Evolutionary conservation across 2,329 filamentous ascomycete species (phyloP).

Genomic region (Alternaria sp.): DNA sequence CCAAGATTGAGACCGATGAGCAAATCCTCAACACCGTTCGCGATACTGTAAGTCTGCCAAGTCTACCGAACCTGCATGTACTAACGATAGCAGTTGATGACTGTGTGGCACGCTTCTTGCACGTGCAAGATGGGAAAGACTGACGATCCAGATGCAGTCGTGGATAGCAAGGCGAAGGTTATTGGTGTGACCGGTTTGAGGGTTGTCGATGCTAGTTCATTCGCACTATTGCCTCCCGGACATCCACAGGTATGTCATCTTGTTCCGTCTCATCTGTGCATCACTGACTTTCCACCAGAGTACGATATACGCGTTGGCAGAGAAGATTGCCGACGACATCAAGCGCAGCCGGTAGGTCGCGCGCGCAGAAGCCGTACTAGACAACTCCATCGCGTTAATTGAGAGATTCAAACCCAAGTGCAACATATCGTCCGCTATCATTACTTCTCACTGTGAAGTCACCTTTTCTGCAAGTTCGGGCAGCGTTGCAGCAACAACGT

Average conservation of each 20-base stretch:
- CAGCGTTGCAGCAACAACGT: slow-evolving; percentile 57
- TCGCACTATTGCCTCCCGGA: slow-evolving; percentile 46
- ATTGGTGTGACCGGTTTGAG: slow-evolving; percentile 41
- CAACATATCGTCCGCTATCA: not conserved
- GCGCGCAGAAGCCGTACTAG: not conserved
- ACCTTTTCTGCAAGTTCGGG: slow-evolving; percentile 53
- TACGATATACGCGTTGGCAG: slow-evolving; percentile 30
- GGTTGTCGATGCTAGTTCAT: slow-evolving; percentile 44
- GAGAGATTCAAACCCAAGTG: not conserved
- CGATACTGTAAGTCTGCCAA: slow-evolving; percentile 1
- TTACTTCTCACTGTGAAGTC: not conserved
- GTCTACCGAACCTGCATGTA: not conserved
- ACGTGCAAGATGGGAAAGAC: slow-evolving; percentile 40
- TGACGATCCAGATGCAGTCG: slow-evolving; percentile 40
- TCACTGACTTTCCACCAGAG: slow-evolving; percentile 3
- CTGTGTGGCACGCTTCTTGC: slow-evolving; percentile 33
- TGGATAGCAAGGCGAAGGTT: slow-evolving; percentile 43
- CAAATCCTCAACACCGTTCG: slow-evolving; percentile 31
- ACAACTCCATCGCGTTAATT: not conserved
- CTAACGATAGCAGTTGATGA: slow-evolving; percentile 5
- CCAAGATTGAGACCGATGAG: slow-evolving; percentile 26
- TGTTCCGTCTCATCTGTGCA: not conserved
- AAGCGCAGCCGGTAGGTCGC: not conserved
- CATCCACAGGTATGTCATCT: slow-evolving; percentile 28
- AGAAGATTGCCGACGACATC: slow-evolving; percentile 42